These are phyloP conservation scores for Pichia gijzeniarum DNA, from an alignment of 805 yeast genomes.

Conservation along the genomic window DNA sequence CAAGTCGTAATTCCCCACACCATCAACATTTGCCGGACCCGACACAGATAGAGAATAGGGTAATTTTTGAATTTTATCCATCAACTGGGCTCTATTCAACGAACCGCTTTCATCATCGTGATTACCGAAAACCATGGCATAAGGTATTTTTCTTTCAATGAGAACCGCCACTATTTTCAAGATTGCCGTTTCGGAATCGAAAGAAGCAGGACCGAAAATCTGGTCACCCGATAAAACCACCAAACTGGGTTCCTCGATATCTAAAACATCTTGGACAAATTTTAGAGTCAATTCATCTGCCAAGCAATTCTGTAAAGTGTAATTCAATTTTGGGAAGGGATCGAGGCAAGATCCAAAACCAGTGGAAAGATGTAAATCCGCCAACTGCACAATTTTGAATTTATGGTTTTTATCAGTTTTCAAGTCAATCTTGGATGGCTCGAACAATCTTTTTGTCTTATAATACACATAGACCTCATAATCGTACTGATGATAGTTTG, in stretches of 20 bases:
- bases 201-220: constrained; percentile 70
- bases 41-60: constrained; percentile 61
- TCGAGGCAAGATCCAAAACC: constrained; percentile 77
- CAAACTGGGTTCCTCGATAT: constrained; percentile 73
- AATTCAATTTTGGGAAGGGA: constrained; percentile 43
- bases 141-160: constrained; percentile 64
- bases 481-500: constrained; percentile 15
- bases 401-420: constrained; percentile 41
- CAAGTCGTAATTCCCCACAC: constrained; percentile 75
- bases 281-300: constrained; percentile 71
- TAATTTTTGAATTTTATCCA: constrained; percentile 46
- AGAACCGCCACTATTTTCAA: constrained; percentile 66
- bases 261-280: constrained; percentile 59
- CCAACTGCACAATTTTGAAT: constrained; percentile 80
- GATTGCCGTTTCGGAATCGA: constrained; percentile 79
- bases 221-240: constrained; percentile 91
- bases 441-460: constrained; percentile 9
- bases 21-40: constrained; percentile 67
- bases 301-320: constrained; percentile 45
- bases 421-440: constrained; percentile 27
- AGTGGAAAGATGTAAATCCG: constrained; percentile 88
- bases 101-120: constrained; percentile 93
- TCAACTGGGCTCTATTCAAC: constrained; percentile 50
- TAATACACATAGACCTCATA: constrained; percentile 12
- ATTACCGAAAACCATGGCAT: constrained; percentile 82